phyloP scores from a whole-genome alignment of 176 grass and related monocot species.

The Triticum urartu region DNA sequence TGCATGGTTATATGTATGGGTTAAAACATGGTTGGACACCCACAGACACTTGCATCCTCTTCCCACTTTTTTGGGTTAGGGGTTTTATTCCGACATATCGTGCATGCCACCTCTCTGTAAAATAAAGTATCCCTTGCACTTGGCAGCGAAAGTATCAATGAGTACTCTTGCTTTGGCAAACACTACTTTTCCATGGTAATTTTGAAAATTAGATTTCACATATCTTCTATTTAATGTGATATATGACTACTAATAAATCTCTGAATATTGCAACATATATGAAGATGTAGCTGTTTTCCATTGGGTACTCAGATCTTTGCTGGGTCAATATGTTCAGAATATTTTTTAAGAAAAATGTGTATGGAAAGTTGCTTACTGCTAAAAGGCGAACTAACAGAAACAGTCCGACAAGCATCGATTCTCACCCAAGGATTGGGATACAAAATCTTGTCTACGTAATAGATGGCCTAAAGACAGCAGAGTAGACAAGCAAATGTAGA shows the following conservation, averaged over 20 bases:
- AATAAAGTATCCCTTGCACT: no score
- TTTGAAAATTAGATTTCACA: no score
- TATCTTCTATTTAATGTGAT: background rate
- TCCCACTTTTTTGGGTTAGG: no score
- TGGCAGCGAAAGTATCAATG: no score
- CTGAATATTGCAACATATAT: background rate
- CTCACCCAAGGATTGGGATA: conserved; percentile 1
- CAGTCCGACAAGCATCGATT: background rate
- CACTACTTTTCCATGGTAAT: no score
- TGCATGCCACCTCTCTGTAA: no score
- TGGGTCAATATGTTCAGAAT: background rate
- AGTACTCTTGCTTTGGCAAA: no score
- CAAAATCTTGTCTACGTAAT: background rate
- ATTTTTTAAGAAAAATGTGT: background rate
- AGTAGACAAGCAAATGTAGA: background rate
- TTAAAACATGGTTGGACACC: no score
- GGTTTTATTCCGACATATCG: no score
- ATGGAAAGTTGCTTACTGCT: background rate
- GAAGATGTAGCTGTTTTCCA: background rate
- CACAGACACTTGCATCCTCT: no score
- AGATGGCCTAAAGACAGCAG: background rate
- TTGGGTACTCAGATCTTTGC: background rate
- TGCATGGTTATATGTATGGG: no score
- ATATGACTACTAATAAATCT: conserved; percentile 7
- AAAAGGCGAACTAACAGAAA: background rate